A percentile compares a stretch with the other conserved stretches of the same genome.
Evolutionary conservation across 805 yeast species (phyloP).

Genomic region (Candida patagonica): DNA sequence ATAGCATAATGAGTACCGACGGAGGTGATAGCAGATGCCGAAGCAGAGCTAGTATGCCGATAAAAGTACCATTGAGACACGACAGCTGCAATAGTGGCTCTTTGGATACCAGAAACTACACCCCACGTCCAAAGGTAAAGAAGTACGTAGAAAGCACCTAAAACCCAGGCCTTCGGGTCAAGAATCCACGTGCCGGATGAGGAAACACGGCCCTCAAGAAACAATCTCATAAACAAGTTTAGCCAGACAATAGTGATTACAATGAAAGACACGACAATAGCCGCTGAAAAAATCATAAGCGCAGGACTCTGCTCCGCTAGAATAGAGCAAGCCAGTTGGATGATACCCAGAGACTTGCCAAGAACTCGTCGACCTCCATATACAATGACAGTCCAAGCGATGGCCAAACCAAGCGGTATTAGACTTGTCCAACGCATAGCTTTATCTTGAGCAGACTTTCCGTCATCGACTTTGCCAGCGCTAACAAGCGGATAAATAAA

Average conservation of each 20-base stretch:
- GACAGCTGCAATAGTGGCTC: constrained; percentile 28
- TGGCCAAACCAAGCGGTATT: constrained; percentile 21
- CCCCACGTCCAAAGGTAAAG: constrained; percentile 37
- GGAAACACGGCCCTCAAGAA: constrained; percentile 21
- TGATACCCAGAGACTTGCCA: constrained; percentile 27
- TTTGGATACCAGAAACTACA: constrained; percentile 29
- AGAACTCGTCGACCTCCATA: constrained; percentile 22
- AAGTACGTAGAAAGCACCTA: constrained; percentile 26
- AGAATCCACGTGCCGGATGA: constrained; percentile 17
- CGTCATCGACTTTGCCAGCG: constrained; percentile 23
- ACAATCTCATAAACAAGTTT: constrained; percentile 25
- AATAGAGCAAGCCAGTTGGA: constrained; percentile 29
- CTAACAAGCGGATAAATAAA: constrained; percentile 24
- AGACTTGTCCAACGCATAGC: constrained; percentile 26
- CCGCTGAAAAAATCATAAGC: constrained; percentile 24
- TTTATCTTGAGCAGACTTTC: constrained; percentile 24
- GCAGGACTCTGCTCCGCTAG: constrained; percentile 25
- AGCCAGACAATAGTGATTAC: constrained; percentile 30
- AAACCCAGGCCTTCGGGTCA: constrained; percentile 25
- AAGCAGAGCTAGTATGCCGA: constrained; percentile 18
- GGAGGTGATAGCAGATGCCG: constrained; percentile 15
- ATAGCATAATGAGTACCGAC: constrained; percentile 23
- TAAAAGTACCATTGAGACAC: constrained; percentile 33
- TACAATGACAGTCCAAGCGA: constrained; percentile 22
- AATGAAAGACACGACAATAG: constrained; percentile 22